Percentiles rank a stretch among this genome's conserved stretches.
These are phyloP conservation scores for Eucalyptus dawsonii DNA, from an alignment of 345 rosid species.

Conservation along the genomic window DNA sequence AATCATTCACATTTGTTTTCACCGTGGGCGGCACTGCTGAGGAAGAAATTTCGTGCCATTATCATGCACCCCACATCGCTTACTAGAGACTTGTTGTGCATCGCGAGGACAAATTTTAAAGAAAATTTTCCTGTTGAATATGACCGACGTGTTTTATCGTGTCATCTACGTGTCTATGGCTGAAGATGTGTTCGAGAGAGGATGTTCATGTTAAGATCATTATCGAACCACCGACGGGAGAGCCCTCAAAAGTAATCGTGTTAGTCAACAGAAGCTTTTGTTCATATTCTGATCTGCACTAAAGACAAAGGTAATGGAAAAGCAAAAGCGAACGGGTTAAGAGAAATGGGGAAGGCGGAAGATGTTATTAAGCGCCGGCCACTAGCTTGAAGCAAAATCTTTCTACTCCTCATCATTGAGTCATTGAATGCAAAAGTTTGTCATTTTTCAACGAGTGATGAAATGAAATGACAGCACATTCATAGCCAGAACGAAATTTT, in stretches of 20 bases:
- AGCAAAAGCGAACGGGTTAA: not conserved
- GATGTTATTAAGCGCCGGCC: not conserved
- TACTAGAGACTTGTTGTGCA: not conserved
- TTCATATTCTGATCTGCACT: not conserved
- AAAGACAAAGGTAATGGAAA: not conserved
- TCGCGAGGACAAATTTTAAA: not conserved
- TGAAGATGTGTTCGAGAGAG: not conserved
- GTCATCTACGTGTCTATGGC: not conserved
- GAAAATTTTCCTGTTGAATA: not conserved
- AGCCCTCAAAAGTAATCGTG: not conserved
- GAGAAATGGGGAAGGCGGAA: not conserved
- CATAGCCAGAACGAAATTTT: not conserved
- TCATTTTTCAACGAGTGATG: not conserved
- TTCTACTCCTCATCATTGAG: not conserved
- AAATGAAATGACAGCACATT: slow-evolving; percentile 1
- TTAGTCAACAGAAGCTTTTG: not conserved
- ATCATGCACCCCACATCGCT: not conserved
- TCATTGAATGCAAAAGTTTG: not conserved
- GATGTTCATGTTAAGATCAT: not conserved
- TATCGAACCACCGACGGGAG: not conserved
- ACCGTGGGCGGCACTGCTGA: not conserved
- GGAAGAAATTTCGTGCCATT: not conserved
- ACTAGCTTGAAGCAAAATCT: not conserved
- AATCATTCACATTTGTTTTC: not conserved
- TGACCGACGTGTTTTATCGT: not conserved